Conservation (phyloP, 108 stramenopile genomes). For the Cyclotella choctawhatcheeana region DNA sequence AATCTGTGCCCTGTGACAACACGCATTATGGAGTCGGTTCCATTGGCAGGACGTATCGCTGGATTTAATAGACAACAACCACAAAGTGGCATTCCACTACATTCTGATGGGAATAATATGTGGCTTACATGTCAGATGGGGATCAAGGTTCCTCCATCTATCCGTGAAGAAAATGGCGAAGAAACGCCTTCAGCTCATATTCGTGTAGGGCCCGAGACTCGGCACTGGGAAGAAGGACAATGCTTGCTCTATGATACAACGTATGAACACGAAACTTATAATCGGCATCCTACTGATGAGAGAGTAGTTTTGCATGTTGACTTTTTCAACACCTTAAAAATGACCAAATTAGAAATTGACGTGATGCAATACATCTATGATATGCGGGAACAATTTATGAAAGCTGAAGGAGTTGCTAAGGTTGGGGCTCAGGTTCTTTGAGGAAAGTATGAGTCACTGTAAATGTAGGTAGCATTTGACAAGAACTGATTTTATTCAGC, state of each 20-base stretch:
- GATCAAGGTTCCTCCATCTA: conserved; percentile 54
- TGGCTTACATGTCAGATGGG: conserved; percentile 91
- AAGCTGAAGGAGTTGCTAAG: conserved; percentile 86
- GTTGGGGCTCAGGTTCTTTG: conserved; percentile 84
- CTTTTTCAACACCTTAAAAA: conserved; percentile 83
- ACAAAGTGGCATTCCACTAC: conserved; percentile 75
- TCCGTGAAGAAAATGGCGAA: conserved; percentile 34
- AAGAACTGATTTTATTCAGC: neutral
- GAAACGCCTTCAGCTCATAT: conserved; percentile 59
- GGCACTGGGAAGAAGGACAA: conserved; percentile 67
- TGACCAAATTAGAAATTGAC: conserved; percentile 82
- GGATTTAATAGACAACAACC: conserved; percentile 89
- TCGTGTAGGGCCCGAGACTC: conserved; percentile 78
- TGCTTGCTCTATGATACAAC: conserved; percentile 89
- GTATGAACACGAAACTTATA: conserved; percentile 85
- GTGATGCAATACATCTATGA: conserved; percentile 87
- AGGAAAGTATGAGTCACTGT: conserved; percentile 12
- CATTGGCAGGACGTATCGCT: conserved; percentile 84
- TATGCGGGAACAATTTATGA: conserved; percentile 85
- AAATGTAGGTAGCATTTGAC: no score
- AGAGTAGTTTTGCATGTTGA: conserved; percentile 89
- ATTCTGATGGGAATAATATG: conserved; percentile 91
- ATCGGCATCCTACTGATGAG: conserved; percentile 72
- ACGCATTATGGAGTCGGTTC: conserved; percentile 75
- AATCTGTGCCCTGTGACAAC: conserved; percentile 86